Base-by-base conservation (phyloP, 2,329 filamentous ascomycete species). In the Furcasterigmium furcatum region DNA sequence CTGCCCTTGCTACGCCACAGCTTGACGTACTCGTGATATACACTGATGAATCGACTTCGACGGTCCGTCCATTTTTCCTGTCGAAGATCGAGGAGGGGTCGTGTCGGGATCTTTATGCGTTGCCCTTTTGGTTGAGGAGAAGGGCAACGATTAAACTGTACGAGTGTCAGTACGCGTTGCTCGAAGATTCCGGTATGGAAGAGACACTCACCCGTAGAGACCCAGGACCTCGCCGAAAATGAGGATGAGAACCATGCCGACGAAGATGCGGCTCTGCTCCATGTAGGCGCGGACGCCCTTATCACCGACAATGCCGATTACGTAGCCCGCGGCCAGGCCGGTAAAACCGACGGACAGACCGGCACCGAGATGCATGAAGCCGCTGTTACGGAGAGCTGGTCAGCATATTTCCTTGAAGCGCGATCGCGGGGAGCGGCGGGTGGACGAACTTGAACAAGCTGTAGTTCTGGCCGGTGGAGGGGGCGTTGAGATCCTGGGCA, bases 211-310 rank as follows among this genome's bases (percentile, higher is more conserved):
- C 90, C 94, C 94, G 61, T 99, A 99, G 25, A 99, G 84, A 66
- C 94, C 94, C 64, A 99, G 66, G 16, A 99, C 94, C 76, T 99
- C 94, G 46, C 90, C 94, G 64, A 99, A 99, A 80, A 99, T 99
- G 52, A 97, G 79, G 57, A 97, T 97, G 59, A 99, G 73, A 39
- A 99, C 92, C 94, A 97, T 97, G 67, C 94, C 94, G 41, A 99
- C 94, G 58, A 96, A 99, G 55, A 99, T 87, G 52, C 92, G 82
- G 41, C 88, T 95, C 69, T 99, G 94, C 60, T 90, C 83, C 91
- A 99, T 96, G 73, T 95, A 97, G 46, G 91, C 85, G 58, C 94
- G 84, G 44, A 97, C 92, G 50, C 94, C 91, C 70, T 85, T 86
- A 72, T 99, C 95, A 55, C 94, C 94, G 19, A 99, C 92, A 51